Evolutionary conservation across 75 land plant species (phyloP).

Genomic region (Chamaecyparis obtusa): DNA sequence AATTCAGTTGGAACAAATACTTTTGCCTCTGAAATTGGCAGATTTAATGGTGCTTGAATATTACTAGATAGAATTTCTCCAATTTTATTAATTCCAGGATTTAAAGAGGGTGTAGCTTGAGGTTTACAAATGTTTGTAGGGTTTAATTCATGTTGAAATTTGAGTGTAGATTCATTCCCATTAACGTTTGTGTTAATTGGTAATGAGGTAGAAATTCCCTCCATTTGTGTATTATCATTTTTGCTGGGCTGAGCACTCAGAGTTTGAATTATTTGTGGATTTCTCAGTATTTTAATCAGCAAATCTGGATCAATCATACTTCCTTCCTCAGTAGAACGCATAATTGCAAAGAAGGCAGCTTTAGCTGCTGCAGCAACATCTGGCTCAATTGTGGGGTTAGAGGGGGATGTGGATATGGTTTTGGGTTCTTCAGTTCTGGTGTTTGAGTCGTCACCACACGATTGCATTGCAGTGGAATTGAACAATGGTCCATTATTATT

Average conservation of each 20-base stretch:
- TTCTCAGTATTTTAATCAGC: constrained; percentile 58
- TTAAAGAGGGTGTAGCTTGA: constrained; percentile 4
- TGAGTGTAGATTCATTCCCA: constrained; percentile 13
- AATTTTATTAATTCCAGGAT: constrained; percentile 9
- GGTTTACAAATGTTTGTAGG: constrained; percentile 8
- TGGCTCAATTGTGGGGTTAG: constrained; percentile 29
- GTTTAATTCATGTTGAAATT: neutral
- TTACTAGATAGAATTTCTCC: constrained; percentile 1
- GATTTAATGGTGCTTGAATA: constrained; percentile 4
- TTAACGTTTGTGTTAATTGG: constrained; percentile 9
- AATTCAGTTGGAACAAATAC: neutral
- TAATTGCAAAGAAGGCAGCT: constrained; percentile 51
- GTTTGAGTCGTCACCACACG: neutral
- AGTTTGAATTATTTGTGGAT: constrained; percentile 53
- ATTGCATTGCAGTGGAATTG: constrained; percentile 7
- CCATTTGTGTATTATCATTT: constrained; percentile 4
- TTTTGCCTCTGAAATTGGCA: constrained; percentile 4
- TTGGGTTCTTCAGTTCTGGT: neutral
- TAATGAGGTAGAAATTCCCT: constrained; percentile 6
- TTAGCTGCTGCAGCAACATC: constrained; percentile 68
- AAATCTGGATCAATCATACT: constrained; percentile 69
- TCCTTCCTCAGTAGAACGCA: constrained; percentile 53
- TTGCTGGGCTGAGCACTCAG: constrained; percentile 21
- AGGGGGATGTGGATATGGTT: neutral
- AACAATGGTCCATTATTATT: neutral